phyloP scores from a whole-genome alignment of 2,329 filamentous ascomycete species.

The Thyridium curvatum region DNA sequence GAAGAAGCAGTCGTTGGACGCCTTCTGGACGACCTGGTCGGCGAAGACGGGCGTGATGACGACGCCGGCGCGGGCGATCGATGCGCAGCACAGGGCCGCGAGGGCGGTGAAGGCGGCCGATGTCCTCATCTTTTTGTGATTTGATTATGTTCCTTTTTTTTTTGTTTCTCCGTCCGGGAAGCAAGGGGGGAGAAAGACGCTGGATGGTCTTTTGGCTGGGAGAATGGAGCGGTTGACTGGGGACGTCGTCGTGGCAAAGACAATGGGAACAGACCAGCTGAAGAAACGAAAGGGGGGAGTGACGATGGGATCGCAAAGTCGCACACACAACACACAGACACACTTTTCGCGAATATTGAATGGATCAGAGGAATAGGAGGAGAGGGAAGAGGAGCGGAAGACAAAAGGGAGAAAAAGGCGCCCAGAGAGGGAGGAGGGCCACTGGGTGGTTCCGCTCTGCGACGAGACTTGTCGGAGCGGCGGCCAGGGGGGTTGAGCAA shows the following conservation, averaged over 20 bases:
- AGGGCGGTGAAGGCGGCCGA: conserved; percentile 12
- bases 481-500: not conserved
- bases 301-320: too few species aligned
- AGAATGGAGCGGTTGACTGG: too few species aligned
- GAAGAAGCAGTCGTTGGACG: conserved; percentile 45
- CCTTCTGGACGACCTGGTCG: conserved; percentile 45
- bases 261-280: not conserved
- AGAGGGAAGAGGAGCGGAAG: not conserved
- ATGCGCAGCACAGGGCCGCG: conserved; percentile 34
- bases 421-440: not conserved
- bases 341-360: too few species aligned
- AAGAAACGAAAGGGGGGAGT: not conserved
- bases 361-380: not conserved
- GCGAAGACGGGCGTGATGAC: conserved; percentile 47
- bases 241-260: too few species aligned
- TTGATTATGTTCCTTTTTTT: too few species aligned
- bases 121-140: conserved; percentile 38
- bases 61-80: conserved; percentile 44
- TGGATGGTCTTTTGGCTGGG: too few species aligned
- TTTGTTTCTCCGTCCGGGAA: too few species aligned
- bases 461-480: not conserved
- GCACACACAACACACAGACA: not conserved
- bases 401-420: not conserved
- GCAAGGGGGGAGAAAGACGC: too few species aligned
- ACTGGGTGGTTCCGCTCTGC: not conserved